Conservation (phyloP, 345 rosid species). For the Nasturtium officinale region DNA sequence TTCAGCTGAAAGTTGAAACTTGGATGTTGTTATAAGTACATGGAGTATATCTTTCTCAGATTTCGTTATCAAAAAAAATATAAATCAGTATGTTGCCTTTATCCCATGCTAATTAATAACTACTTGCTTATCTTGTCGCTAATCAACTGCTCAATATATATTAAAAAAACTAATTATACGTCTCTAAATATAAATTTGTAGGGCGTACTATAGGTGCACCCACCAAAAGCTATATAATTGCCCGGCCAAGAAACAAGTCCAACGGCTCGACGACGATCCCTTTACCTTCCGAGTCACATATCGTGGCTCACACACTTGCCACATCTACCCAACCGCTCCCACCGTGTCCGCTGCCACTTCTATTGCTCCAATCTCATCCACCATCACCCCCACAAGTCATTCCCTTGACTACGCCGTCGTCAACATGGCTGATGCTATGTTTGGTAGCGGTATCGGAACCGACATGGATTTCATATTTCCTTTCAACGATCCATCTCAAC, state of each 20-base stretch:
- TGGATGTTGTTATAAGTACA: background rate
- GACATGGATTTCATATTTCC: conserved; percentile 31
- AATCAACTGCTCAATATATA: background rate
- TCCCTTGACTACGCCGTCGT: conserved; percentile 22
- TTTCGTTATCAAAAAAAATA: conserved; percentile 15
- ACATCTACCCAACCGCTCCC: conserved; percentile 52
- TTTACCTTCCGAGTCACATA: conserved; percentile 62
- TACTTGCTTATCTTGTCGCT: background rate
- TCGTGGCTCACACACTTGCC: conserved; percentile 73
- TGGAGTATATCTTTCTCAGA: conserved; percentile 15
- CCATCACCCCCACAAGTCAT: background rate
- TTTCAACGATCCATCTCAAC: conserved; percentile 19
- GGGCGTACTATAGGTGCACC: conserved; percentile 87
- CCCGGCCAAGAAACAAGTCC: conserved; percentile 88
- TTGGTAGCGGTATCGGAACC: conserved; percentile 23
- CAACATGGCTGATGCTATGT: conserved; percentile 29
- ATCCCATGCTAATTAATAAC: background rate
- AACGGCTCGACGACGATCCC: conserved; percentile 70
- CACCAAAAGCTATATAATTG: conserved; percentile 81
- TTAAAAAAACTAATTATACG: no score
- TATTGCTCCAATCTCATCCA: background rate
- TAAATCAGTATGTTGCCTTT: background rate
- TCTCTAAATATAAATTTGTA: conserved; percentile 26
- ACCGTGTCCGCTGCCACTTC: conserved; percentile 3
- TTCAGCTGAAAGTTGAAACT: conserved; percentile 11